Conservation (phyloP, 495 filamentous ascomycete genomes). For the Aspergillus indologenus region DNA sequence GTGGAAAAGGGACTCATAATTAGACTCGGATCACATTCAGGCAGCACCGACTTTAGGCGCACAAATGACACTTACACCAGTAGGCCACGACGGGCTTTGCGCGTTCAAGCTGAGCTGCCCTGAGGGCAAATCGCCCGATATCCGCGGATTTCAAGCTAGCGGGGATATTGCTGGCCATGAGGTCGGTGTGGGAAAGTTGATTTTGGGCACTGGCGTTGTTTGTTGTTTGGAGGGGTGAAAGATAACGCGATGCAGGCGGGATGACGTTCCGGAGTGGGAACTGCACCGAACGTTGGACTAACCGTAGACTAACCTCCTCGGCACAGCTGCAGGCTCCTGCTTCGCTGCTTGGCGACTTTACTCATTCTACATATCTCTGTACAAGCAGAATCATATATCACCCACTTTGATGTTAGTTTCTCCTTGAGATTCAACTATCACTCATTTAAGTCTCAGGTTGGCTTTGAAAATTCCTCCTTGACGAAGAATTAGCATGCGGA, state of each 20-base stretch:
- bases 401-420: no score
- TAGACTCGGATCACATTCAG: constrained; percentile 15
- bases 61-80: constrained; percentile 69
- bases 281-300: constrained; percentile 7
- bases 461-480: no score
- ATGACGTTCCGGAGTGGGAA: constrained; percentile 22
- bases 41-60: constrained; percentile 1
- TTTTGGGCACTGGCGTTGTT: neutral
- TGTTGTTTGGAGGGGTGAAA: constrained; percentile 7
- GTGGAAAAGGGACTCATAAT: neutral
- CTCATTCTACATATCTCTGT: no score
- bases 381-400: neutral
- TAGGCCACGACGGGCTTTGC: constrained; percentile 85
- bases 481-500: no score
- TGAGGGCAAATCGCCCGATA: constrained; percentile 71
- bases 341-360: no score
- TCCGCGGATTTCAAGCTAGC: constrained; percentile 71
- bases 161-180: constrained; percentile 74
- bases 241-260: constrained; percentile 10
- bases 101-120: constrained; percentile 80
- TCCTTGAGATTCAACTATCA: no score
- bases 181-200: neutral
- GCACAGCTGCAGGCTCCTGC: neutral
- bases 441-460: no score
- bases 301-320: neutral